Evolutionary conservation across 345 rosid species (phyloP), one percentile per base, ranked within the genome.

Genomic region (Aquilaria sinensis): DNA sequence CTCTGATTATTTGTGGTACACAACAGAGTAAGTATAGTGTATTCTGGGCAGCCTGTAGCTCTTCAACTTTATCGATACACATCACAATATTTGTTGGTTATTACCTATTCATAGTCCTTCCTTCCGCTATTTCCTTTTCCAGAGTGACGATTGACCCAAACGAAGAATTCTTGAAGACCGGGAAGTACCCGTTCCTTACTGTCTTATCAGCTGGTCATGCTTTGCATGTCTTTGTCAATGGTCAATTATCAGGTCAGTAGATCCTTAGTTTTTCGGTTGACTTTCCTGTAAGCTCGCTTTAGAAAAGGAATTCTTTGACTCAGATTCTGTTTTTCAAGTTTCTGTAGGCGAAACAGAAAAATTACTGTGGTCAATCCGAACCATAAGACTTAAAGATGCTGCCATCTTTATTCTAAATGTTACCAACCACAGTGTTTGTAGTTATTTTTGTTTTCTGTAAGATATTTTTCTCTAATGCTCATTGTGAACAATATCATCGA

Each of bases 1-100:
- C 52, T 72, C 96, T 1, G 99, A 95, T 67, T 95, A 95, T 68
- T 72, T 95, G 85, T 95, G 99, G 99, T 95, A 89, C 85, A 78
- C 77, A 72, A 95, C 99, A 67, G 96, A 91, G 99, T 95, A 70
- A 87, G 99, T 83, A 67, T 61, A 47, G 9, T 15, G 3, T 29
- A 49, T 23, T 69, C 46, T 37, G 15, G 12, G 23, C 29, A 57
- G 33, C 59, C 48, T 12, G 12, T 59, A 4, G 12, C 31, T 55
- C 33, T 68, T 12, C 37, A 31, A 43, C 55, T 47, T 32, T 46
- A 52, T 68, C 49, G 2, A 33, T 43, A 31, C 47, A 50, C 51
- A 51, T n/a, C 57, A 16, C 47, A 37, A 50, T 45, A 12, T 51
- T 69, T 47, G 33, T 34, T 51, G 41, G 58, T 9, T 15, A 29